Base-by-base conservation (phyloP, 306 rosid species). In the Vachellia pachyceras region DNA sequence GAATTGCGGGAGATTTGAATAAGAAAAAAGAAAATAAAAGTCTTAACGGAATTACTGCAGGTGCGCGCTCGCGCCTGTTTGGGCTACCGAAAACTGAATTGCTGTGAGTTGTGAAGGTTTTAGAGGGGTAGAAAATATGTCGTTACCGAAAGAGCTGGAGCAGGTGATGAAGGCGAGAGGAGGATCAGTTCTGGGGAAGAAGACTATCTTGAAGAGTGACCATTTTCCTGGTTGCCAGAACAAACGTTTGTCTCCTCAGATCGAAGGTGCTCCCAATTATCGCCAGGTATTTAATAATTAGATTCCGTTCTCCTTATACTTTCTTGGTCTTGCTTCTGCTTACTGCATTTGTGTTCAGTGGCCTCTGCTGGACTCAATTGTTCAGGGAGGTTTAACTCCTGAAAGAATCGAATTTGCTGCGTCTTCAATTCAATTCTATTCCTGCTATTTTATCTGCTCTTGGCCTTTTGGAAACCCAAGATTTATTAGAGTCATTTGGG, bases 151-250 rank as follows among this genome's bases (percentile, higher is more conserved):
- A 72, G 95, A 90, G 66, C 92, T 89, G 0, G 92, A 90, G 70
- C 93, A 92, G 79, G 97, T 92, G 55, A 94, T 94, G 97, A 92
- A 87, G 88, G 79, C 76, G 65, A 85, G 98, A 78, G 94, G 89
- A 68, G 98, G 98, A 15, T 87, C 94, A 7, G 98, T 94, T 6
- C 67, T 94, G 33, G 98, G 98, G 11, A 94, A 94, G 90, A 90
- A 91, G 84, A 94, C 98, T 9, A 94, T 94, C 87, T 91, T 94
- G 25, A 94, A 94, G 77, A 90, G 97, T 67, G 98, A 94, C 91
- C 97, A 94, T 80, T 94, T 94, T 76, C 98, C 98, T 5, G 98
- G 98, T 69, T 94, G 98, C 79, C 98, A 94, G 88, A 92, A 94
- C 80, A 94, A 92, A 73, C 98, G 97, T 29, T 76, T 94, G 76